Percentiles rank a stretch among this genome's conserved stretches.
These are phyloP conservation scores for Mycena maculata DNA, from an alignment of 768 basidiomycete species.

Conservation along the genomic window DNA sequence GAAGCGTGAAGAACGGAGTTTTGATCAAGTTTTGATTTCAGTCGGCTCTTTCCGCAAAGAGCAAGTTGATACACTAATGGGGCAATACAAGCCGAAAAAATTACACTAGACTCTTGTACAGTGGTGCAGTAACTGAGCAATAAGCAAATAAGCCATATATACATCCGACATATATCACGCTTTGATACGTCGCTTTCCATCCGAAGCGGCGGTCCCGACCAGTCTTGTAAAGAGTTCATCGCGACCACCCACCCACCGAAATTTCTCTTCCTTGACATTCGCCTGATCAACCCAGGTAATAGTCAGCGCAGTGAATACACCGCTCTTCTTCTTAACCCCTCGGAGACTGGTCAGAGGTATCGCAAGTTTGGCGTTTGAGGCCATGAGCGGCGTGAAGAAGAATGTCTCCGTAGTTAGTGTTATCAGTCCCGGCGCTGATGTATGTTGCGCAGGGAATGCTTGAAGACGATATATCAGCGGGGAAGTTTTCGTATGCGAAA, in stretches of 20 bases:
- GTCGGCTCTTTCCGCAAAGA: slow-evolving; percentile 10
- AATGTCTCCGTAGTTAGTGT: slow-evolving; percentile 63
- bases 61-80: slow-evolving; percentile 25
- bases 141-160: background rate
- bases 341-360: slow-evolving; percentile 60
- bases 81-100: too few relatives aligned
- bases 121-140: too few relatives aligned
- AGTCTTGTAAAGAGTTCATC: slow-evolving; percentile 77
- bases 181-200: slow-evolving; percentile 62
- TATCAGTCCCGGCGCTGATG: slow-evolving; percentile 66
- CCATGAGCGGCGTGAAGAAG: slow-evolving; percentile 67
- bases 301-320: slow-evolving; percentile 63
- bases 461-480: slow-evolving; percentile 15
- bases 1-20: background rate
- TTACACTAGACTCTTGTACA: too few relatives aligned
- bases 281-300: slow-evolving; percentile 56
- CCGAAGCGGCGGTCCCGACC: slow-evolving; percentile 58
- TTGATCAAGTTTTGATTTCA: background rate
- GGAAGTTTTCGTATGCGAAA: background rate
- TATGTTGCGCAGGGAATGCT: slow-evolving; percentile 74
- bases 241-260: slow-evolving; percentile 68
- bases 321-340: slow-evolving; percentile 65
- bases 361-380: slow-evolving; percentile 55
- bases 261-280: slow-evolving; percentile 61
- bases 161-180: slow-evolving; percentile 42